Percentiles rank a stretch among this genome's conserved stretches.
These are phyloP conservation scores for Leccinum pachyderme DNA, from an alignment of 1,284 basidiomycete species.

Conservation along the genomic window DNA sequence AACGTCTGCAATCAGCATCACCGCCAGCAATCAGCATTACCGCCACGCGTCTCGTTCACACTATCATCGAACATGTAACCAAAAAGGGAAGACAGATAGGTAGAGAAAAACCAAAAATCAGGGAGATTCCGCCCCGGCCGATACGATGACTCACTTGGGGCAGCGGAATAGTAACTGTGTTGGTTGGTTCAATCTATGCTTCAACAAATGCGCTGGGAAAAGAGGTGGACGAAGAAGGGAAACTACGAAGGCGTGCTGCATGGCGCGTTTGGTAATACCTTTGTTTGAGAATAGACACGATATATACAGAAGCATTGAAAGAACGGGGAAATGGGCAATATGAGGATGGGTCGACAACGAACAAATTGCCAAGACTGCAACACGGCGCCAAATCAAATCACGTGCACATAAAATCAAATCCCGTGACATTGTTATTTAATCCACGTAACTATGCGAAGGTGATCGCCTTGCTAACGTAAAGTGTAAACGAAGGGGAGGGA, in stretches of 20 bases:
- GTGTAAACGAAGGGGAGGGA: background rate
- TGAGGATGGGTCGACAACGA: background rate
- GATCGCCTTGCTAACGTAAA: conserved; percentile 10
- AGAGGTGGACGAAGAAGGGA: background rate
- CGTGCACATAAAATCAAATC: conserved; percentile 29
- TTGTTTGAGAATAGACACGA: background rate
- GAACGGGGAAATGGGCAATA: conserved; percentile 1
- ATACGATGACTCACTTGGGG: conserved; percentile 32
- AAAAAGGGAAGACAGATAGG: background rate
- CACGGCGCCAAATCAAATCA: conserved; percentile 8
- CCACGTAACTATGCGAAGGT: background rate
- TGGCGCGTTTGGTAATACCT: background rate
- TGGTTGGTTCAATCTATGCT: conserved; percentile 40
- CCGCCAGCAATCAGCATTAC: background rate
- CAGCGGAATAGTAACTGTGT: conserved; percentile 37
- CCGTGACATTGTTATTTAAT: conserved; percentile 4
- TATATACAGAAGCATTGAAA: background rate
- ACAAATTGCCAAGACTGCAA: background rate
- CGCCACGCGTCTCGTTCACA: background rate
- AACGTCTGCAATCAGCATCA: background rate
- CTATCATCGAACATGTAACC: background rate
- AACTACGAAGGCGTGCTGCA: conserved; percentile 8
- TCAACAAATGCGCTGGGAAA: conserved; percentile 1
- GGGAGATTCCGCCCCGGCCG: background rate
- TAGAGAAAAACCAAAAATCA: background rate